Evolutionary conservation across 805 yeast species (phyloP).

Genomic region (Starmerella floricola): DNA sequence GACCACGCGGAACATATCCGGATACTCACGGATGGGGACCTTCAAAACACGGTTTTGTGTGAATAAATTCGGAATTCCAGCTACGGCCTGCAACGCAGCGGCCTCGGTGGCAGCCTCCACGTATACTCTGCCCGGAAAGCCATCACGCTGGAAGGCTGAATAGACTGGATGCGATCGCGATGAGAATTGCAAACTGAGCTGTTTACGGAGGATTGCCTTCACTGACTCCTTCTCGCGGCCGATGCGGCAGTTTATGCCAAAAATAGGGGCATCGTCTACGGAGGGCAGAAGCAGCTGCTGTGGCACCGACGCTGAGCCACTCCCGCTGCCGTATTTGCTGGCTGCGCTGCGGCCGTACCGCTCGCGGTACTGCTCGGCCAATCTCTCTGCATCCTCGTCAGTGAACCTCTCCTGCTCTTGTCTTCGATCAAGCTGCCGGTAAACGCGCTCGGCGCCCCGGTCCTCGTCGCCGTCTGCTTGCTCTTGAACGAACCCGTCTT

Average conservation of each 20-base stretch:
- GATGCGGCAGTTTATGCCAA: constrained; percentile 88
- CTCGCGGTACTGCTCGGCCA: constrained; percentile 85
- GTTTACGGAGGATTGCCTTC: constrained; percentile 70
- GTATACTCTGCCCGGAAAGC: constrained; percentile 82
- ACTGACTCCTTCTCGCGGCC: constrained; percentile 90
- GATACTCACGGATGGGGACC: constrained; percentile 92
- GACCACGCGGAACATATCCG: constrained; percentile 79
- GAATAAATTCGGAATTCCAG: constrained; percentile 82
- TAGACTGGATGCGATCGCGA: constrained; percentile 69
- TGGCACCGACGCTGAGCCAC: constrained; percentile 65
- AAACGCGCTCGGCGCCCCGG: constrained; percentile 49
- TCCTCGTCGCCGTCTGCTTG: constrained; percentile 43
- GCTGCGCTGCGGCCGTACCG: constrained; percentile 80
- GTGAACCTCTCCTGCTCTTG: constrained; percentile 52
- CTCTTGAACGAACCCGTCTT: constrained; percentile 45
- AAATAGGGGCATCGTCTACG: constrained; percentile 88
- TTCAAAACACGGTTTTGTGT: constrained; percentile 52
- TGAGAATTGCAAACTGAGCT: constrained; percentile 61
- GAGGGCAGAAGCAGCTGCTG: constrained; percentile 90
- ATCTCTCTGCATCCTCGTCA: constrained; percentile 87
- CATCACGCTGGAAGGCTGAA: constrained; percentile 89
- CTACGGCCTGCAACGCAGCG: constrained; percentile 77
- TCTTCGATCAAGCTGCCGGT: constrained; percentile 78
- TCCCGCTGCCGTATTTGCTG: constrained; percentile 64
- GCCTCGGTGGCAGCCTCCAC: constrained; percentile 89